Evolutionary conservation across 495 filamentous ascomycete species (phyloP).

Genomic region (Tricharina praecox): DNA sequence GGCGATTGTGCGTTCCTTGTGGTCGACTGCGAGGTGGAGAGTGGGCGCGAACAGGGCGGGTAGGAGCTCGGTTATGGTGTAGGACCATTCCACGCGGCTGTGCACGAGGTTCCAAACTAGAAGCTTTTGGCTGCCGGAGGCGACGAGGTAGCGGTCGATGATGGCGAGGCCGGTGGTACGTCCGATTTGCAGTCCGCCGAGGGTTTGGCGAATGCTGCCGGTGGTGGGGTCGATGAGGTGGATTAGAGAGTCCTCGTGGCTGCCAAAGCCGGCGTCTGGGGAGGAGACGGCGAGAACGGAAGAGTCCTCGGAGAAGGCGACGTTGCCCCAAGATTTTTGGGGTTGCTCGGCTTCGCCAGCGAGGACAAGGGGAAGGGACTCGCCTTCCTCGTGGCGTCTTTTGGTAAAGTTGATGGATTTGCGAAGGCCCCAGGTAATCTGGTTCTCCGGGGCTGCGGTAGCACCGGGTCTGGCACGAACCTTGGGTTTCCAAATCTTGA

Average conservation of each 20-base stretch:
- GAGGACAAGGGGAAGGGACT: conserved; percentile 12
- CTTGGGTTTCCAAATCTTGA: conserved; percentile 64
- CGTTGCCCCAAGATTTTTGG: conserved; percentile 29
- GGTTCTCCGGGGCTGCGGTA: conserved; percentile 30
- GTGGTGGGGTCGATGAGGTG: conserved; percentile 44
- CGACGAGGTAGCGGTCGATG: conserved; percentile 42
- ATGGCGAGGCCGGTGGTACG: conserved; percentile 41
- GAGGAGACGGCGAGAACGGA: conserved; percentile 53
- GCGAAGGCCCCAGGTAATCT: conserved; percentile 59
- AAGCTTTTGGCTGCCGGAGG: conserved; percentile 42
- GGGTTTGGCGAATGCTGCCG: conserved; percentile 37
- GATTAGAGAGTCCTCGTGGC: conserved; percentile 33
- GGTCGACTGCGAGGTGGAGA: conserved; percentile 45
- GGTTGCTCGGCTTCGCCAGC: conserved; percentile 1
- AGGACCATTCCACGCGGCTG: conserved; percentile 38
- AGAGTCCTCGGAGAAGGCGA: conserved; percentile 72
- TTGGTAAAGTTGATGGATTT: conserved; percentile 39
- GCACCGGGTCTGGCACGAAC: conserved; percentile 31
- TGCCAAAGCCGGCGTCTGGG: conserved; percentile 28
- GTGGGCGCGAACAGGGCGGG: conserved; percentile 28
- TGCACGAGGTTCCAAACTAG: conserved; percentile 50
- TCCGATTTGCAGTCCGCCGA: conserved; percentile 38
- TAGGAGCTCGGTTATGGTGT: conserved; percentile 29
- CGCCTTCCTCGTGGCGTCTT: conserved; percentile 24
- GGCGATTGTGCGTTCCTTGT: conserved; percentile 39